These are phyloP conservation scores for Exophiala xenobiotica DNA, from an alignment of 2,329 filamentous ascomycete genomes.

Conservation along the genomic window DNA sequence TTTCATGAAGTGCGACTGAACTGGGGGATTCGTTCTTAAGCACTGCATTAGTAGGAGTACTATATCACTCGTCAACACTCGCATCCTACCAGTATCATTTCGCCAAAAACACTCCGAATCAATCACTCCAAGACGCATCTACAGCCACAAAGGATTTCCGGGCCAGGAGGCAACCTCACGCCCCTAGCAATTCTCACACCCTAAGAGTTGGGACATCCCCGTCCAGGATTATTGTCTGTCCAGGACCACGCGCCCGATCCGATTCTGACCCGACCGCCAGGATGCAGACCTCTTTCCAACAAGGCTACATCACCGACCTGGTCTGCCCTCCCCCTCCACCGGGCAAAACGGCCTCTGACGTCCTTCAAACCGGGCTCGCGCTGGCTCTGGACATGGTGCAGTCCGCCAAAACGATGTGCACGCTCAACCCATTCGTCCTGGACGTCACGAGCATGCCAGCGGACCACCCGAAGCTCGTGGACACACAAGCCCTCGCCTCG, in stretches of 20 bases:
- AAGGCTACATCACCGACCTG: constrained; percentile 27
- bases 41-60: no score
- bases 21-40: no score
- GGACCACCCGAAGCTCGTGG: constrained; percentile 20
- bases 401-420: constrained; percentile 18
- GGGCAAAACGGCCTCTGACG: constrained; percentile 13
- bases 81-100: no score
- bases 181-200: no score
- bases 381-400: constrained; percentile 23
- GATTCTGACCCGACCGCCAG: constrained; percentile 14
- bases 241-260: neutral
- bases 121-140: no score
- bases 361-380: constrained; percentile 15
- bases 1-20: no score
- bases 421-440: constrained; percentile 20
- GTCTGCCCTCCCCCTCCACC: constrained; percentile 14
- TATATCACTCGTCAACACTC: no score
- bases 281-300: constrained; percentile 25
- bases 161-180: no score
- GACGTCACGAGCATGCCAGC: constrained; percentile 10
- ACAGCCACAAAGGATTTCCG: no score
- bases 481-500: constrained; percentile 7
- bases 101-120: no score
- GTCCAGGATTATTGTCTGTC: neutral
- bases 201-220: no score